Conservation (phyloP, 768 basidiomycete species). For the Amanita exitialis region DNA sequence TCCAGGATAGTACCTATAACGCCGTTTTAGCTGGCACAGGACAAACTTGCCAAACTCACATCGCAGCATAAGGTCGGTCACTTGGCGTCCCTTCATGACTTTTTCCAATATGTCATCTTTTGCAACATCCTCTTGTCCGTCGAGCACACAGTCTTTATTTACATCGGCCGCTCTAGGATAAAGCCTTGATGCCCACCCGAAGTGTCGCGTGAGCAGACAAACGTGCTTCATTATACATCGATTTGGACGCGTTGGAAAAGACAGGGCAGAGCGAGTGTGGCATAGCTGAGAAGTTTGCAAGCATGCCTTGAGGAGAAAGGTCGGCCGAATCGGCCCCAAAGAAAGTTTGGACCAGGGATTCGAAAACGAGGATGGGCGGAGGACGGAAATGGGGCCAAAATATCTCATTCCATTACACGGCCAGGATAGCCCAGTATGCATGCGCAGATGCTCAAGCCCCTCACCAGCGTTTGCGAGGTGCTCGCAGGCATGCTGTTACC, state of each 20-base stretch:
- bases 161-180: neutral
- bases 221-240: neutral
- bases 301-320: neutral
- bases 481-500: neutral
- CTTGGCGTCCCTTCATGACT: conserved; percentile 79
- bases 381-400: too few relatives aligned
- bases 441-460: conserved; percentile 19
- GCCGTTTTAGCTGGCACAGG: conserved; percentile 1
- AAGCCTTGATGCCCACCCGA: neutral
- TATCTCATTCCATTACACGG: conserved; percentile 30
- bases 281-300: neutral
- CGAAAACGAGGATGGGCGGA: neutral
- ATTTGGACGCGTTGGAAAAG: neutral
- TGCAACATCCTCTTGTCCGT: conserved; percentile 17
- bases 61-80: conserved; percentile 82
- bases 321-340: neutral
- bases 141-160: neutral
- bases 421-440: conserved; percentile 28
- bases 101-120: conserved; percentile 73
- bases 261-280: conserved; percentile 1
- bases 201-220: neutral
- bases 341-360: neutral
- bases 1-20: conserved; percentile 77
- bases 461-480: neutral
- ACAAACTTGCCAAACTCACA: conserved; percentile 44